These are phyloP conservation scores for Apiotrichum porosum DNA, from an alignment of 1,284 basidiomycete genomes.

Conservation along the genomic window DNA sequence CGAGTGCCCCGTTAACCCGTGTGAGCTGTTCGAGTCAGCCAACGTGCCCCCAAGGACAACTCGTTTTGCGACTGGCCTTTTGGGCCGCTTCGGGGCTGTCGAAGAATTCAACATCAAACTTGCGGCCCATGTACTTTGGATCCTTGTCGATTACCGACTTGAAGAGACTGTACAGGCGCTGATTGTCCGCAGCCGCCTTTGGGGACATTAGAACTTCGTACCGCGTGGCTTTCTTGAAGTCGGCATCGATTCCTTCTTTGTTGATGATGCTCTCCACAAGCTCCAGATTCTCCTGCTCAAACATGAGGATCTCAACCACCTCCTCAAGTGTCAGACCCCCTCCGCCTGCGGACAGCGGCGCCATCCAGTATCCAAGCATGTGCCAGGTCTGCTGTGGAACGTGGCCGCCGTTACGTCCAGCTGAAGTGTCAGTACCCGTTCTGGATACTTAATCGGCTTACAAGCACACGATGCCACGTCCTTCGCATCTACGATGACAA, in stretches of 20 bases:
- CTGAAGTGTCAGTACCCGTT: constrained; percentile 11
- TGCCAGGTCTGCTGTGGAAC: constrained; percentile 30
- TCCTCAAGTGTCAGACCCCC: constrained; percentile 43
- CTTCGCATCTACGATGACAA: constrained; percentile 38
- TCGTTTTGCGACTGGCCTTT: neutral
- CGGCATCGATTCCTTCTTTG: constrained; percentile 24
- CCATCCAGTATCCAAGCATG: constrained; percentile 15
- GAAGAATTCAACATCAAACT: neutral
- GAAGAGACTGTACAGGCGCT: neutral
- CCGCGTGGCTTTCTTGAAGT: constrained; percentile 24
- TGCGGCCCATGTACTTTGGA: neutral
- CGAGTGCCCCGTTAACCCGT: too few relatives aligned
- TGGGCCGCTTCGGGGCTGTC: neutral
- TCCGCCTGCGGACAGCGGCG: constrained; percentile 29
- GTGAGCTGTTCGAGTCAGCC: too few relatives aligned
- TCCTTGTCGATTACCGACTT: neutral
- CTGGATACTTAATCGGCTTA: constrained; percentile 9
- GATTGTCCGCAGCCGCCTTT: neutral
- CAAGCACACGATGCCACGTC: constrained; percentile 40
- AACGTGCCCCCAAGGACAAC: too few relatives aligned
- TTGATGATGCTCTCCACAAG: constrained; percentile 57
- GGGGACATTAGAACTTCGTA: constrained; percentile 16
- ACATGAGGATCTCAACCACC: constrained; percentile 54
- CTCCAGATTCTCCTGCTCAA: constrained; percentile 63
- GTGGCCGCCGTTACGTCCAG: constrained; percentile 44